These are phyloP conservation scores for Chamaecrista fasciculata DNA, from an alignment of 306 rosid genomes.

Conservation along the genomic window DNA sequence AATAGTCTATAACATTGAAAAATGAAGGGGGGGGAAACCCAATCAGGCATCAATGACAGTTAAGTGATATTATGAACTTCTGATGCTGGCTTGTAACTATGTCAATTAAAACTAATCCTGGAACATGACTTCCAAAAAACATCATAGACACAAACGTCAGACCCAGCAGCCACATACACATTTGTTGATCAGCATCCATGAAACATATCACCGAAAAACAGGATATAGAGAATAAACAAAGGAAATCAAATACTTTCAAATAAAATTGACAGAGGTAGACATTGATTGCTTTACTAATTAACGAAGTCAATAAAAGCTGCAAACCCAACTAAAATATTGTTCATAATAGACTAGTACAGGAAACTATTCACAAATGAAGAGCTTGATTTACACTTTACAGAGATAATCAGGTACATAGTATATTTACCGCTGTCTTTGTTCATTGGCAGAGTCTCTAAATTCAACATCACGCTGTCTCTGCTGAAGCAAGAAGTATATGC, in stretches of 20 bases:
- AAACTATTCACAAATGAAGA: background rate
- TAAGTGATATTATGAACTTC: background rate
- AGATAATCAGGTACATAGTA: background rate
- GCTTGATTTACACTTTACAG: background rate
- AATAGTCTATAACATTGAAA: constrained; percentile 45
- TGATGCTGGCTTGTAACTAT: background rate
- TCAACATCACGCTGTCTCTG: constrained; percentile 96
- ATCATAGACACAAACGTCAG: background rate
- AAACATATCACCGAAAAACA: background rate
- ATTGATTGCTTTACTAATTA: background rate
- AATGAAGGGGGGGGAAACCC: background rate
- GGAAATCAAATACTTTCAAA: background rate
- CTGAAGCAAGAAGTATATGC: constrained; percentile 85
- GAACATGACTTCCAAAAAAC: background rate
- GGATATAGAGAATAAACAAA: no score
- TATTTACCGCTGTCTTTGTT: constrained; percentile 84
- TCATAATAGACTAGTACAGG: background rate
- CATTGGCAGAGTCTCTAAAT: constrained; percentile 84
- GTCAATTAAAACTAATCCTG: background rate
- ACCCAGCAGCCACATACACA: background rate
- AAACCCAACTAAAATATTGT: background rate
- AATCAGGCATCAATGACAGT: background rate
- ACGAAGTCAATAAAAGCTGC: background rate
- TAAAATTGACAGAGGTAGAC: background rate
- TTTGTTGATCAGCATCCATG: background rate